Base-by-base conservation (phyloP, 192 early-diverging fungal genomes). In the Coemansia sp. region DNA sequence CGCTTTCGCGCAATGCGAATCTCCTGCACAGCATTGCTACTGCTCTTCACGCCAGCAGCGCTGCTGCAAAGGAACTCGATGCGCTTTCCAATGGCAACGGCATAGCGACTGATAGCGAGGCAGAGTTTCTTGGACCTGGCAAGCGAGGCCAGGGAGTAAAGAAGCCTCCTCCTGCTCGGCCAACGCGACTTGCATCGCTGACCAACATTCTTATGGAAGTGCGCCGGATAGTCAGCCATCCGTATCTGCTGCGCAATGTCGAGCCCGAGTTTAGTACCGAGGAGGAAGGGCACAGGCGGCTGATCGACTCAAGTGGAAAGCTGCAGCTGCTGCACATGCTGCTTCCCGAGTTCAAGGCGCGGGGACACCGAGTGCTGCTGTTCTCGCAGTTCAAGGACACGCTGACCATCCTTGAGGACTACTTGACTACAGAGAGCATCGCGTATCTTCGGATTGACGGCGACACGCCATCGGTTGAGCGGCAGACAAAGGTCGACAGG, bases 351-450 rank as follows among this genome's bases (percentile, higher is more conserved):
- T 81, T 98, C n/a, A 87, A 87, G 50, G 85, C 85, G 40, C 91
- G 87, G 22, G 94, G 94, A 3, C 94, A 97, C 77, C 89, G 97
- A 23, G 91, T 96, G 0, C 74, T 99, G 55, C 90, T 99, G 59
- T 99, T 98, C 68, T 92, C 94, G 4, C 97, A 99, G 71, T 90
- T 98, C 87, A 94, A 96, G 58, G 84, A 84, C 48, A 87, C 96
- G 87, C 82, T 99, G 47, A 87, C 91, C 57, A 94, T 97, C 59
- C 67, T 99, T 36, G 86, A 89, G 4, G 96, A 98, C 45, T 98
- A 97, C 73, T 57, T 99, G 60, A 64, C 67, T 1, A 82, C 89
- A 9, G 84, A 91, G 17, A 86, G 88, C 15, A 87, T 91, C 47
- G 81, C 81, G 17, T 92, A 88, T 65, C 90, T 91, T 68, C 85